A percentile compares a stretch with the other conserved stretches of the same genome.
Conservation (phyloP, 495 filamentous ascomycete species). For the Aspergillus funiculosus region DNA sequence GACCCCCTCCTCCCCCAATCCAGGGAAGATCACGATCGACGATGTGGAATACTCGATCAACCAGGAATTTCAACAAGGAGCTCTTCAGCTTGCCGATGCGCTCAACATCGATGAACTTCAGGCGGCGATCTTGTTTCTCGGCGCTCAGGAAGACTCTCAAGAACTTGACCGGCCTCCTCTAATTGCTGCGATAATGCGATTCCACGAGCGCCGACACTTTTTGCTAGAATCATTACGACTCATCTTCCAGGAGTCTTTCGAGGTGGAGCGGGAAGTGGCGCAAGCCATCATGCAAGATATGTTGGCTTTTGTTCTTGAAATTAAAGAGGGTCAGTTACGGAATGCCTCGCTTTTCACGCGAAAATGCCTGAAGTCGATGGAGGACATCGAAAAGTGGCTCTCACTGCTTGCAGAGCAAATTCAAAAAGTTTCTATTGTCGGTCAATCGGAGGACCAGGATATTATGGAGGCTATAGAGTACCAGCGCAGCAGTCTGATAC, state of each 20-base stretch:
- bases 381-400: conserved; percentile 65
- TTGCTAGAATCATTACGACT: conserved; percentile 78
- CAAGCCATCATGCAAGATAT: conserved; percentile 38
- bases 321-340: conserved; percentile 35
- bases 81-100: conserved; percentile 74
- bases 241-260: conserved; percentile 57
- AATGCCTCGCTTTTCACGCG: conserved; percentile 52
- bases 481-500: conserved; percentile 63
- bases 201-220: conserved; percentile 73
- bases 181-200: conserved; percentile 71
- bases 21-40: conserved; percentile 66
- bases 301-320: conserved; percentile 42
- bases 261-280: conserved; percentile 48
- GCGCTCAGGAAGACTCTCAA: conserved; percentile 58
- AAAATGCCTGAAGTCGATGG: conserved; percentile 69
- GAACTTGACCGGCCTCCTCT: conserved; percentile 61
- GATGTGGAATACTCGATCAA: conserved; percentile 77
- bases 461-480: conserved; percentile 65
- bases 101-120: conserved; percentile 85
- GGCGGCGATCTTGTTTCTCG: conserved; percentile 66
- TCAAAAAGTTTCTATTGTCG: conserved; percentile 63
- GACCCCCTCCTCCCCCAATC: conserved; percentile 21
- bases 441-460: conserved; percentile 51
- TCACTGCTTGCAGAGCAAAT: conserved; percentile 63
- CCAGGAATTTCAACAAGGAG: conserved; percentile 73